These are phyloP conservation scores for Venturia aucupariae DNA, from an alignment of 2,329 filamentous ascomycete genomes.

Conservation along the genomic window DNA sequence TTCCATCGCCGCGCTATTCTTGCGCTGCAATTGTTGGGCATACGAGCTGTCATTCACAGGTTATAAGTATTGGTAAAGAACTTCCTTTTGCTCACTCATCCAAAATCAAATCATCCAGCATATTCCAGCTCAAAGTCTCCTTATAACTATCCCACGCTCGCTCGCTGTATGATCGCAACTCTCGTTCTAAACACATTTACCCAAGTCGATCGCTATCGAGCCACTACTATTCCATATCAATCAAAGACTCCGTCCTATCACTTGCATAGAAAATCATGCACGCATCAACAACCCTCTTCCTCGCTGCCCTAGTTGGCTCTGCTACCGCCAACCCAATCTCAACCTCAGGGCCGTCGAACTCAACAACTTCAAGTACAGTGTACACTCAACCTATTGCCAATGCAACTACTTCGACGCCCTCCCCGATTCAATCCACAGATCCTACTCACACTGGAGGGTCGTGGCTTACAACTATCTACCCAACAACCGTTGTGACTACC, in stretches of 20 bases:
- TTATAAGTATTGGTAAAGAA: slow-evolving; percentile 2
- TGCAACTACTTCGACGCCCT: slow-evolving; percentile 5
- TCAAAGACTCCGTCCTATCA: not conserved
- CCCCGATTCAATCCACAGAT: not conserved
- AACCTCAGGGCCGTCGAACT: not conserved
- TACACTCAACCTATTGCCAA: not conserved
- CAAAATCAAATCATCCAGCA: not conserved
- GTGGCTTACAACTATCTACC: slow-evolving; percentile 13
- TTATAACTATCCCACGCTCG: not conserved
- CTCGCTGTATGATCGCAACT: not conserved
- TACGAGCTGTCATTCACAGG: not conserved
- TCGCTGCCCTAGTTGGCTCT: slow-evolving; percentile 6
- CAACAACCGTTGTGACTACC: slow-evolving; percentile 11
- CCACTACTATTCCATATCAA: not conserved
- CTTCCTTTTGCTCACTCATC: not conserved
- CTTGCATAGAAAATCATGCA: not conserved
- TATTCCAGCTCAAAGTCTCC: not conserved
- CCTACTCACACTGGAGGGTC: not conserved
- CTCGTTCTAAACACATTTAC: not conserved
- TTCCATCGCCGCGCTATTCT: not conserved
- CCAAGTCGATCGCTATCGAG: not conserved
- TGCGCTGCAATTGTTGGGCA: not conserved
- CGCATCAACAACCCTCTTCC: not conserved
- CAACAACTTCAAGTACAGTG: not conserved
- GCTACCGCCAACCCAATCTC: slow-evolving; percentile 3